Base-by-base conservation (phyloP, 2,329 filamentous ascomycete species). In the Clonostachys rosea region DNA sequence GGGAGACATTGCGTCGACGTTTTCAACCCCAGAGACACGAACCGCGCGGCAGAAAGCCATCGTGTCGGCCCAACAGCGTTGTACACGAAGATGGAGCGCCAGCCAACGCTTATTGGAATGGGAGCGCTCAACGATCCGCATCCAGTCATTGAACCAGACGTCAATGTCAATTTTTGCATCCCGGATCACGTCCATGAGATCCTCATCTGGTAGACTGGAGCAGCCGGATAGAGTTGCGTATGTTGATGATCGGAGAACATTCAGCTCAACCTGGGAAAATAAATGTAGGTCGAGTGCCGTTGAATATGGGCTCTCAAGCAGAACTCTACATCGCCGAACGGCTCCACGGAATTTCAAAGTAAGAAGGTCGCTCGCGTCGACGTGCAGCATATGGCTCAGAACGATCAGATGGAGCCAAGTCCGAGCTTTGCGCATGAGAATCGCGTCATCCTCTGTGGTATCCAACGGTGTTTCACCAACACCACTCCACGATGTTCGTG, bases 331-430 rank as follows among this genome's bases (percentile, higher is more conserved):
- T 20, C 73, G 63, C 8, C 74, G 67, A 7, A 69, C 67, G 47
- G 73, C 70, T 10, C 72, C 63, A 1, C 64, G 64, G 43, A 74
- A 65, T 39, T 63, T 58, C 17, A 59, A 49, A 1, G 52, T 46
- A 24, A 54, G 50, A 13, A 56, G 47, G 18, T 55, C 56, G 0
- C 57, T 53, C 2, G 67, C 69, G 49, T 73, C 69, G 10, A 73
- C 63, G 5, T 67, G 64, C 14, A 72, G 63, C 53, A 75, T 78
- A 49, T 78, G 69, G 20, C 78, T 74, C 11, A 79, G 58, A 17
- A 79, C 71, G 48, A 77, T 67, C 5, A 78, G 63, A 4, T 72
- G 73, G 55, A 78, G 72, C 75, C 76, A 79, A 0, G 75, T 68
- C 37, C 76, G 64, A 0, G 69, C 60, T 43, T 66, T 66, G 18